Evolutionary conservation across 164 flowering plant genomes (phyloP).

Genomic region (Nymphaea thermarum): DNA sequence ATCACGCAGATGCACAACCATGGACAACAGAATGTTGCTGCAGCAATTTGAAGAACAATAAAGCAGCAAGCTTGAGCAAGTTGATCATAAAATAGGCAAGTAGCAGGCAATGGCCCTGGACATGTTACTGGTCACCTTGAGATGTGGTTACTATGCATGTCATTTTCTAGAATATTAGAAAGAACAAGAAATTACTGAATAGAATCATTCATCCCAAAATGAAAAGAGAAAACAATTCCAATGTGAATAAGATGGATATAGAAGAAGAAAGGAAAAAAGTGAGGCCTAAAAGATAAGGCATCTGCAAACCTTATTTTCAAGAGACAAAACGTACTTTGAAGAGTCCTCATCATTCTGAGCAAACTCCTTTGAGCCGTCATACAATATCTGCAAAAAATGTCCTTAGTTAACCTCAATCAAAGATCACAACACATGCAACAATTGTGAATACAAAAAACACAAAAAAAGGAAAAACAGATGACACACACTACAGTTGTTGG

Average conservation of each 20-base stretch:
- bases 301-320: constrained; percentile 64
- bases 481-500: neutral
- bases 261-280: neutral
- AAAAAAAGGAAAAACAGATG: too few species aligned
- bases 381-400: constrained; percentile 41
- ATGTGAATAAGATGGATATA: neutral
- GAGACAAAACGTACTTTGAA: constrained; percentile 54
- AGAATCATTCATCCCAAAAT: too few species aligned
- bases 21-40: too few species aligned
- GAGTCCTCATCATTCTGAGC: constrained; percentile 63
- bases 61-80: too few species aligned
- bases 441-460: neutral
- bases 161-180: too few species aligned
- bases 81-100: too few species aligned
- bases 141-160: too few species aligned
- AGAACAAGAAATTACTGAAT: too few species aligned
- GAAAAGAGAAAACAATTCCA: neutral
- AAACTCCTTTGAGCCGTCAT: constrained; percentile 83
- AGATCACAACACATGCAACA: neutral
- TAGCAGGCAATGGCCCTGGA: too few species aligned
- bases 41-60: too few species aligned
- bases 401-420: neutral
- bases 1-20: too few species aligned
- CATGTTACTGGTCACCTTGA: too few species aligned
- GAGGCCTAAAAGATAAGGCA: constrained; percentile 1